These are phyloP conservation scores for Tolypocladium endophyticum DNA, from an alignment of 2,329 filamentous ascomycete genomes.

Conservation along the genomic window DNA sequence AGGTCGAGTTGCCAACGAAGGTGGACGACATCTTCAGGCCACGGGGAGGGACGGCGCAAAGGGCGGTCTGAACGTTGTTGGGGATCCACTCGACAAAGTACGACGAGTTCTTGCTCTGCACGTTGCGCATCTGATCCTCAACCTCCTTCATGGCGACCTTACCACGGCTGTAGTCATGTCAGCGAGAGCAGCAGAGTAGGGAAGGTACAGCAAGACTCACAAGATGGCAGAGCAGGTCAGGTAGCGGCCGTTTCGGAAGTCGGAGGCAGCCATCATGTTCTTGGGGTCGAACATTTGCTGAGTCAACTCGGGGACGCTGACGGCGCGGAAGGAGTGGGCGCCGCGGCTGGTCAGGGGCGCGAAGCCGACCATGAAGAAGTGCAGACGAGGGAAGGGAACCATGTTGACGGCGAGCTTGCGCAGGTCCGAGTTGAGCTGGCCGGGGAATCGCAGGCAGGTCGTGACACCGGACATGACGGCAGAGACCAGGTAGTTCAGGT, in stretches of 20 bases:
- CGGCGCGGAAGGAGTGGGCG: constrained; percentile 91
- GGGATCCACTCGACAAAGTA: constrained; percentile 99
- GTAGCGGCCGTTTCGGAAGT: constrained; percentile 99
- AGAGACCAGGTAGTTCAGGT: constrained; percentile 98
- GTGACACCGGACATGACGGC: constrained; percentile 99
- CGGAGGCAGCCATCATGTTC: constrained; percentile 99
- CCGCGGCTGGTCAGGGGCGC: constrained; percentile 83
- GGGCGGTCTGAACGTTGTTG: constrained; percentile 99
- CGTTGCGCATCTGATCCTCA: constrained; percentile 99
- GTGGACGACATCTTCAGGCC: constrained; percentile 99
- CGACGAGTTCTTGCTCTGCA: constrained; percentile 98
- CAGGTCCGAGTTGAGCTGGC: constrained; percentile 99
- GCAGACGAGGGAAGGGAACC: constrained; percentile 99
- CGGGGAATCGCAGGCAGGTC: constrained; percentile 97
- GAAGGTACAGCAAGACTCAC: constrained; percentile 34
- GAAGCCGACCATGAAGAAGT: constrained; percentile 99
- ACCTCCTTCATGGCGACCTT: constrained; percentile 99
- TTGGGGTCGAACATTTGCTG: constrained; percentile 99
- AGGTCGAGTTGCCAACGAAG: constrained; percentile 98
- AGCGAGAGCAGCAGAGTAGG: neutral
- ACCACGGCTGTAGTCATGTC: constrained; percentile 56
- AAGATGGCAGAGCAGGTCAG: constrained; percentile 99
- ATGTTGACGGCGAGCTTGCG: constrained; percentile 99
- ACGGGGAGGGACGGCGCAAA: constrained; percentile 96
- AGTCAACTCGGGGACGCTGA: constrained; percentile 94